Evolutionary conservation across 83 land plant genomes (phyloP), one percentile per base, ranked within the genome.

Genomic region (Thuja plicata): DNA sequence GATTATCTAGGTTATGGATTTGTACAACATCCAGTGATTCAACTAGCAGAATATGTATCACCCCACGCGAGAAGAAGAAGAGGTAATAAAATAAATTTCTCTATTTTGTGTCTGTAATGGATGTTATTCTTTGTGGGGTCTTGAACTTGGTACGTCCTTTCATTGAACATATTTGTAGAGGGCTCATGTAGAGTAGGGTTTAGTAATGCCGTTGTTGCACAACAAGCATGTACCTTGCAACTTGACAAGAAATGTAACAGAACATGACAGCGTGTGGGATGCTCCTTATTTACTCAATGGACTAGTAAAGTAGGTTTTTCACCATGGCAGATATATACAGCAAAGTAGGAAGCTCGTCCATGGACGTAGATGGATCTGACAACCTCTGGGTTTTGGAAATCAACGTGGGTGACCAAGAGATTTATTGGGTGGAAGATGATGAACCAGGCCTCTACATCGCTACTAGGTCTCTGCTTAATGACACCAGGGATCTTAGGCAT

Each of bases 381-480:
- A 94, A 95, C 86, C 89, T 92, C 17, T 93, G 95, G 0, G 88
- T 94, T 15, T 5, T 92, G 0, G 83, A 91, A 27, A 94, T 96
- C 91, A 93, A 94, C 89, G 94, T 93, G 17, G 93, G 96, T 62
- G 96, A 95, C 35, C 90, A 89, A 40, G 96, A 95, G 87, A 87
- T 92, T 27, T 95, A 97, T 88, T 97, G 99, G 98, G 97, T 97
- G 46, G 96, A 95, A 80, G 93, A 96, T 89, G 98, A 96, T 87
- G 98, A 97, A 85, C 97, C 98, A 45, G 99, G 99, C 2, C 97
- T 97, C 38, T 97, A 96, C 90, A 96, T 97, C 48, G 96, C 99
- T n/a, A 90, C 95, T 46, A 91, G 93, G 38, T 92, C 93, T 8
- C 87, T 95, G 86, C 94, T 93, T 7, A 93, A 93, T 43, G 98